Percentiles rank a stretch among this genome's conserved stretches.
These are phyloP conservation scores for Amaranthus palmeri DNA, from an alignment of 148 eudicot genomes.

Conservation along the genomic window DNA sequence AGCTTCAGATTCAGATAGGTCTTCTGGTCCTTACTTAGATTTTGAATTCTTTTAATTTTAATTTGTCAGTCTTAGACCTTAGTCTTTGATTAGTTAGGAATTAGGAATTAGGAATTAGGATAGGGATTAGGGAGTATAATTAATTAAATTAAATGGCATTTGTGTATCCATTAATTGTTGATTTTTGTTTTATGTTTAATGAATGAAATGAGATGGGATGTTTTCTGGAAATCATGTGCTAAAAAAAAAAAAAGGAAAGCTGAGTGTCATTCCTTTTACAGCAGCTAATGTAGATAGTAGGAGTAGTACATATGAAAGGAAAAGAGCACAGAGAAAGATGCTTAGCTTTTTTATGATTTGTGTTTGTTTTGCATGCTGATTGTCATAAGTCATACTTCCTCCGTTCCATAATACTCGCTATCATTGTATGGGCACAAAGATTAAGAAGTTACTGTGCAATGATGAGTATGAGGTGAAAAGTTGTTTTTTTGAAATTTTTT, in stretches of 20 bases:
- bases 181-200: neutral
- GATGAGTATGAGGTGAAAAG: no score
- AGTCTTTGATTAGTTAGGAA: slow-evolving; percentile 20
- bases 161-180: slow-evolving; percentile 20
- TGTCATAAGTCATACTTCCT: slow-evolving; percentile 17
- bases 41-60: slow-evolving; percentile 57
- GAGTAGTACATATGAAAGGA: neutral
- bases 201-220: slow-evolving; percentile 20
- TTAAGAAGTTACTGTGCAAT: no score
- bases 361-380: slow-evolving; percentile 19
- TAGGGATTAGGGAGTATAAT: no score
- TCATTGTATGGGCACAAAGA: no score
- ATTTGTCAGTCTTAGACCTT: neutral
- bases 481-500: no score
- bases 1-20: slow-evolving; percentile 53
- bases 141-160: slow-evolving; percentile 8
- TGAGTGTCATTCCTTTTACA: slow-evolving; percentile 5
- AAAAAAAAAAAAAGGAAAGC: neutral
- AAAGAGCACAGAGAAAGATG: slow-evolving; percentile 24
- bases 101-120: no score
- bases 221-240: neutral
- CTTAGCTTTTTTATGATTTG: slow-evolving; percentile 26
- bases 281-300: neutral
- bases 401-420: no score
- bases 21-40: slow-evolving; percentile 73